Evolutionary conservation across 371 early-diverging fungal species (phyloP).

Genomic region (Zopfochytrium polystomum): DNA sequence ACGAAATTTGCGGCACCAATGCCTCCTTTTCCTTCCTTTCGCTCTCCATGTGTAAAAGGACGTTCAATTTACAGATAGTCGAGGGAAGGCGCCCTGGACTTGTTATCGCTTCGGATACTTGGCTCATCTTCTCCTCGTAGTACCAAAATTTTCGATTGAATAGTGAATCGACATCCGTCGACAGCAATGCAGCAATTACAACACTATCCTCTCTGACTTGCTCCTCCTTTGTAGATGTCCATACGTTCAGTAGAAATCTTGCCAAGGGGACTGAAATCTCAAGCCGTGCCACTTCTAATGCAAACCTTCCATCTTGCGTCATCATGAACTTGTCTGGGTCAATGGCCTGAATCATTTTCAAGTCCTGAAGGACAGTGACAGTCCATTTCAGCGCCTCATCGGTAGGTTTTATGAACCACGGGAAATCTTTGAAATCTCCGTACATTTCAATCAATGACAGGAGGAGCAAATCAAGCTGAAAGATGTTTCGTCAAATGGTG

Average conservation of each 20-base stretch:
- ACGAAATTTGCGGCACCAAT: slow-evolving; percentile 1
- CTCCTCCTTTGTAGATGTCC: slow-evolving; percentile 6
- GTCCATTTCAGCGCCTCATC: slow-evolving; percentile 25
- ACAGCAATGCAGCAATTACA: slow-evolving; percentile 18
- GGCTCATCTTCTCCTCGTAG: neutral
- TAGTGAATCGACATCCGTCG: neutral
- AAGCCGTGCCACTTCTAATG: slow-evolving; percentile 11
- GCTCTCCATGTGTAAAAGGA: neutral
- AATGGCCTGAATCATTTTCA: slow-evolving; percentile 1
- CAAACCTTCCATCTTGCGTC: slow-evolving; percentile 14
- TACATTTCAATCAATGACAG: slow-evolving; percentile 18
- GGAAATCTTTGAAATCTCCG: slow-evolving; percentile 11
- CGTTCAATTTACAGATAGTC: slow-evolving; percentile 11
- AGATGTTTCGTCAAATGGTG: neutral
- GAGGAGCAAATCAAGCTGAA: slow-evolving; percentile 18
- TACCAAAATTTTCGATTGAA: slow-evolving; percentile 7
- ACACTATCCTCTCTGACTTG: slow-evolving; percentile 4
- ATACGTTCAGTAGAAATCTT: slow-evolving; percentile 14
- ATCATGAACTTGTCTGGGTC: slow-evolving; percentile 1
- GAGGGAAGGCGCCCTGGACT: neutral
- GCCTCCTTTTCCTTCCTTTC: neutral
- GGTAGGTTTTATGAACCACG: slow-evolving; percentile 18
- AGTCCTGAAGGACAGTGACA: slow-evolving; percentile 6
- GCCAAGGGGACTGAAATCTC: slow-evolving; percentile 6
- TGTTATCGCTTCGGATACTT: neutral